These are phyloP conservation scores for Fusarium humuli DNA, from an alignment of 2,329 filamentous ascomycete genomes.

Conservation along the genomic window DNA sequence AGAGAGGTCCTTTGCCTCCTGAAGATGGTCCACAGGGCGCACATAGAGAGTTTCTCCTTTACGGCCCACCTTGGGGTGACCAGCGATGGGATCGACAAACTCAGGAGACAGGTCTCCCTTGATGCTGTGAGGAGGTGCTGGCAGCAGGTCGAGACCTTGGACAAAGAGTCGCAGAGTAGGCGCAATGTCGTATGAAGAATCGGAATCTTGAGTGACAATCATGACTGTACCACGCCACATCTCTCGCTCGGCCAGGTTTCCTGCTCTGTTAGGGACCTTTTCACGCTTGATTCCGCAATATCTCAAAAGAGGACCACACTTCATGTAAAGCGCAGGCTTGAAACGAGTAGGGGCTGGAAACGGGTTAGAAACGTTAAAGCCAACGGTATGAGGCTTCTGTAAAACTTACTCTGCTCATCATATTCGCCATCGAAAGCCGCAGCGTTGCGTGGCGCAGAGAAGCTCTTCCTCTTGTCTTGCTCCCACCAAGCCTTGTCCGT, in stretches of 20 bases:
- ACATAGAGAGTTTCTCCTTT: conserved; percentile 90
- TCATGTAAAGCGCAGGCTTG: conserved; percentile 84
- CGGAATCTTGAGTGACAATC: conserved; percentile 90
- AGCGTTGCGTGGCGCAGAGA: conserved; percentile 63
- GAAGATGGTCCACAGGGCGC: conserved; percentile 86
- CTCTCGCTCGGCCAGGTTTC: conserved; percentile 68
- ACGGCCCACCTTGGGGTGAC: conserved; percentile 85
- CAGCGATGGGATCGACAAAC: conserved; percentile 89
- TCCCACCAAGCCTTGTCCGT: conserved; percentile 83
- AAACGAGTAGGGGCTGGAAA: conserved; percentile 74
- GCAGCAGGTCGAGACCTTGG: conserved; percentile 84
- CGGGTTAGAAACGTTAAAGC: conserved; percentile 21
- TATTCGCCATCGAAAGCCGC: conserved; percentile 76
- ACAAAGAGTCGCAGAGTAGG: conserved; percentile 87
- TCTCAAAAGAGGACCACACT: conserved; percentile 89
- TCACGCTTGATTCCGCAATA: conserved; percentile 86
- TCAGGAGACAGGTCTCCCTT: conserved; percentile 76
- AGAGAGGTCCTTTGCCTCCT: conserved; percentile 82
- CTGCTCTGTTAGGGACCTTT: conserved; percentile 53
- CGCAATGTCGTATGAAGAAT: conserved; percentile 82
- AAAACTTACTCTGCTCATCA: conserved; percentile 68
- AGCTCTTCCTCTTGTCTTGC: conserved; percentile 60
- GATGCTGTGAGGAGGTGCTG: conserved; percentile 79
- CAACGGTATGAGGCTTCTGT: background rate
- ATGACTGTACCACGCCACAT: conserved; percentile 94